Percentiles rank a stretch among this genome's conserved stretches.
phyloP scores from a whole-genome alignment of 2,329 filamentous ascomycete genomes.

The Aspergillus udagawae region DNA sequence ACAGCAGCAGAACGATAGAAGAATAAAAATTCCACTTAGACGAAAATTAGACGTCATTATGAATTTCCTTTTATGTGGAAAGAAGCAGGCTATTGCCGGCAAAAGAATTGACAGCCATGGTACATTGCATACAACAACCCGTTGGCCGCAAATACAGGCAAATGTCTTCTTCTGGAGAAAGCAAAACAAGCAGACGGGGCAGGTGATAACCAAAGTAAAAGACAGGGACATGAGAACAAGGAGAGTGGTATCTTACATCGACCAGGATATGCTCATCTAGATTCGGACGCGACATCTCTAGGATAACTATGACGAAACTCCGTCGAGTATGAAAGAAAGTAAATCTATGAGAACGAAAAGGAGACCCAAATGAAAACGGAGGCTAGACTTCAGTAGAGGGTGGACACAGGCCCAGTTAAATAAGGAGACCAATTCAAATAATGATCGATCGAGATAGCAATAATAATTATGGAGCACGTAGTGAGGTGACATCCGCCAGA shows the following conservation, averaged over 20 bases:
- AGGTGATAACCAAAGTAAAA: neutral
- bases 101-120: neutral
- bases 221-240: neutral
- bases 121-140: neutral
- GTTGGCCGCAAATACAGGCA: neutral
- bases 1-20: neutral
- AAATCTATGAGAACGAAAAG: neutral
- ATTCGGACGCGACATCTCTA: slow-evolving; percentile 27
- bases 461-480: neutral
- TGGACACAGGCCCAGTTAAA: neutral
- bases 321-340: neutral
- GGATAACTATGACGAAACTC: neutral
- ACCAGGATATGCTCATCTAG: slow-evolving; percentile 29
- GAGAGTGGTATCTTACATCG: slow-evolving; percentile 25
- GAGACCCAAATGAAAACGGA: slow-evolving; percentile 1
- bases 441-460: neutral
- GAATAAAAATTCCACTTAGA: neutral
- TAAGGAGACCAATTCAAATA: neutral
- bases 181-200: neutral
- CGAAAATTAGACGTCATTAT: neutral
- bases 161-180: neutral
- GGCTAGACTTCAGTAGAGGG: neutral
- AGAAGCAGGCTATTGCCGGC: neutral
- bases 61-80: neutral
- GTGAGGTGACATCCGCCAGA: neutral